Percentiles rank a stretch among this genome's conserved stretches.
Evolutionary conservation across 495 filamentous ascomycete species (phyloP).

Genomic region (Glutinoglossum americanum): DNA sequence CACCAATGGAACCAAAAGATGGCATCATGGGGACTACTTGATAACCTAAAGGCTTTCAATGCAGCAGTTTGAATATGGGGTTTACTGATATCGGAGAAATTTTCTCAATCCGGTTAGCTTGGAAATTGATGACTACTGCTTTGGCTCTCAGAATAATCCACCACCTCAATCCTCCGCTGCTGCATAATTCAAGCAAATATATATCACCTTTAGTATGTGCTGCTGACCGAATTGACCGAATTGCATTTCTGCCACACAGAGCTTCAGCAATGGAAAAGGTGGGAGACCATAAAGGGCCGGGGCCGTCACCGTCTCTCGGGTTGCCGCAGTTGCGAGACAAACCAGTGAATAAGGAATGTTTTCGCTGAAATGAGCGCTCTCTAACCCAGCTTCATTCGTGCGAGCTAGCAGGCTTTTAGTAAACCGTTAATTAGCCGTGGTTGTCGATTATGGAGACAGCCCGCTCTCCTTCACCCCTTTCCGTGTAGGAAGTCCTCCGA

Average conservation of each 20-base stretch:
- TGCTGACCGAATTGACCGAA: too few relatives aligned
- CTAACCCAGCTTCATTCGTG: neutral
- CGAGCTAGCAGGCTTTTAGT: neutral
- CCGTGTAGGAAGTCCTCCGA: neutral
- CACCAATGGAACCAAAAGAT: slow-evolving; percentile 10
- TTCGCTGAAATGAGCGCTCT: neutral
- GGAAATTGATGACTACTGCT: too few relatives aligned
- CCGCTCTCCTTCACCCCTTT: neutral
- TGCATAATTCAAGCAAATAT: too few relatives aligned
- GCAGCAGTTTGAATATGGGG: neutral
- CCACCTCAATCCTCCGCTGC: too few relatives aligned
- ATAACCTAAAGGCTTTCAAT: neutral
- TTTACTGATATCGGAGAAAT: neutral
- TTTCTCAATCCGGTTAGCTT: neutral
- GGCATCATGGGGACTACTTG: slow-evolving; percentile 6
- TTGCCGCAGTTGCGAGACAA: neutral
- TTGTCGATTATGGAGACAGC: neutral
- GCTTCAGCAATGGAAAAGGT: neutral
- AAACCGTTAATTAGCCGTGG: neutral
- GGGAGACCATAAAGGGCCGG: neutral
- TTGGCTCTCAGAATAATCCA: neutral
- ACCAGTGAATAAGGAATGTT: neutral
- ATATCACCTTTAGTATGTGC: too few relatives aligned
- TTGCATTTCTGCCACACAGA: neutral
- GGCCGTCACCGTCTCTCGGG: neutral